Percentiles rank a stretch among this genome's conserved stretches.
phyloP scores from a whole-genome alignment of 1,284 basidiomycete genomes.

The Neolentinus lepideus region DNA sequence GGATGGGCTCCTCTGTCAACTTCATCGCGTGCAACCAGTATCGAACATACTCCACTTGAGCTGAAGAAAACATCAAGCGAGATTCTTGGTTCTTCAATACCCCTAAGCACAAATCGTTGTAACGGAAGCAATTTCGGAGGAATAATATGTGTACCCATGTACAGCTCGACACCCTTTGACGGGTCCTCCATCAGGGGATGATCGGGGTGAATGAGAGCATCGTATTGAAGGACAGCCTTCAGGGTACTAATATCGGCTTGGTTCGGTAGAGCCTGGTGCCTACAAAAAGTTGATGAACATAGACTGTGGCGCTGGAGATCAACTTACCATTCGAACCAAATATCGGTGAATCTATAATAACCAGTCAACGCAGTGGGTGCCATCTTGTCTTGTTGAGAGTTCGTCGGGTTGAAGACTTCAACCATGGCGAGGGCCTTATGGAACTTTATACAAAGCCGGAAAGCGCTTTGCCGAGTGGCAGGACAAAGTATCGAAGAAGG shows the following conservation, averaged over 20 bases:
- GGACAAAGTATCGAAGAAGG: neutral
- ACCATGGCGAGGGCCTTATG: neutral
- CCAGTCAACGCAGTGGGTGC: constrained; percentile 25
- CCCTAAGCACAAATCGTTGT: constrained; percentile 23
- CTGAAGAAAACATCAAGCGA: constrained; percentile 71
- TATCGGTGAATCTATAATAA: constrained; percentile 75
- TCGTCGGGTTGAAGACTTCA: neutral
- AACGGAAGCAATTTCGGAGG: neutral
- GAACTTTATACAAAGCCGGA: neutral
- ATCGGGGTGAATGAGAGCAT: constrained; percentile 57
- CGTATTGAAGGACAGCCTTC: constrained; percentile 61
- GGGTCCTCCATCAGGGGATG: constrained; percentile 66
- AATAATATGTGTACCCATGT: constrained; percentile 43
- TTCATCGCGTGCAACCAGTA: constrained; percentile 78
- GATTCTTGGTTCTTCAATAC: constrained; percentile 60
- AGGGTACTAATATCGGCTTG: constrained; percentile 51
- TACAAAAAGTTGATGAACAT: constrained; percentile 11
- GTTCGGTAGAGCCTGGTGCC: constrained; percentile 38
- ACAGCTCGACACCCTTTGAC: constrained; percentile 60
- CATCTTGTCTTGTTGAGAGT: neutral
- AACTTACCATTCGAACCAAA: constrained; percentile 64
- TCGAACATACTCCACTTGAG: constrained; percentile 78
- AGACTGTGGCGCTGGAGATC: neutral
- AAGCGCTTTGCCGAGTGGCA: neutral
- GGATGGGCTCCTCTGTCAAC: constrained; percentile 55